Evolutionary conservation across 129 eudicot species (phyloP), one percentile per base, ranked within the genome.

Genomic region (Artemisia annua): DNA sequence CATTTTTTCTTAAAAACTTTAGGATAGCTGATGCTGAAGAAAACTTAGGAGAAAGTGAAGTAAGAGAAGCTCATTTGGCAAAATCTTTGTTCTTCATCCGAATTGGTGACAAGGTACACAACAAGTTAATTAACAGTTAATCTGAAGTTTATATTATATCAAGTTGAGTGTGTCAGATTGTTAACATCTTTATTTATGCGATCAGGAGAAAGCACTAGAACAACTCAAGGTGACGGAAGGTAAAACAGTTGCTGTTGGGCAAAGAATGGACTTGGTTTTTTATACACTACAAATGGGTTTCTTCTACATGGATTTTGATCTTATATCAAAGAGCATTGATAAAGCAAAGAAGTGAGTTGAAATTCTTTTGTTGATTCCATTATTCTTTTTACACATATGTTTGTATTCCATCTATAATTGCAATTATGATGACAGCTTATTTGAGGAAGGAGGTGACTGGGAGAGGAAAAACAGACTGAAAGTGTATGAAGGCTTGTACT

Each of bases 401-500:
- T 54, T 12, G n/a, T 30, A 30, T 52, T 71, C 43, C 39, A 63
- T 18, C 62, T 16, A 73, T 62, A 55, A 26, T 61, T 51, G 19
- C 55, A 12, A 50, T 46, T 66, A 48, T 54, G 30, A 24, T 79
- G 22, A 20, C 87, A 94, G 98, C 14, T 81, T 94, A 81, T 94
- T 94, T 78, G 97, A 94, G 70, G 97, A 94, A 83, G 98, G 98
- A 39, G 98, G 97, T 77, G 97, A 94, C 67, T 94, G 98, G 98
- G 98, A 94, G 75, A 94, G 98, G 70, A 94, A 94, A 85, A 94
- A 94, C 69, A 87, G 98, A 35, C 77, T 94, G 82, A 94, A 94
- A 85, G 97, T 94, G 63, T 94, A 94, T 70, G 98, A 94, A 80
- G 98, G 98, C 53, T 75, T 94, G 82, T 90, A 78, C 67, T 94